A percentile compares a stretch with the other conserved stretches of the same genome.
These are phyloP conservation scores for Porphyrellus cyaneotinctus DNA, from an alignment of 768 basidiomycete species.

Conservation along the genomic window DNA sequence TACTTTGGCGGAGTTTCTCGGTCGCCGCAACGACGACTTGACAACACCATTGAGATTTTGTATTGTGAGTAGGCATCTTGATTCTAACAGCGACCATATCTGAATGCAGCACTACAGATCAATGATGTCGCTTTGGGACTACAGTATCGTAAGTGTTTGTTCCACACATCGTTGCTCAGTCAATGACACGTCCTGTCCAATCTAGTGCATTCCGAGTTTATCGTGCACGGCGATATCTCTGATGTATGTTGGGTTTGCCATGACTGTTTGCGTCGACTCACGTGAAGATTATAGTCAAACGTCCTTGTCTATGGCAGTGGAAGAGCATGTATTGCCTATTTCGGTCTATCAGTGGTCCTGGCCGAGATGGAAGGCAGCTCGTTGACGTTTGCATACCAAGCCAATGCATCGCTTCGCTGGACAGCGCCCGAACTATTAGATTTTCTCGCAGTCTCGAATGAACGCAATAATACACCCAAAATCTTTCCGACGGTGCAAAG, in stretches of 20 bases:
- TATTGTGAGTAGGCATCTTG: constrained; percentile 16
- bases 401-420: constrained; percentile 45
- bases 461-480: not conserved
- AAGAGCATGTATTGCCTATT: constrained; percentile 43
- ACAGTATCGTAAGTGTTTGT: constrained; percentile 21
- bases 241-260: constrained; percentile 20
- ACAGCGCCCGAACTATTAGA: constrained; percentile 42
- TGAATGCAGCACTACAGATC: constrained; percentile 11
- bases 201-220: constrained; percentile 18
- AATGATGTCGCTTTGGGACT: constrained; percentile 26
- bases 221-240: constrained; percentile 28
- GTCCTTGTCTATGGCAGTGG: constrained; percentile 41
- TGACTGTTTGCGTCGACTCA: not conserved
- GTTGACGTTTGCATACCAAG: constrained; percentile 29
- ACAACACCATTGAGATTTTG: constrained; percentile 8
- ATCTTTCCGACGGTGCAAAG: constrained; percentile 23
- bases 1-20: constrained; percentile 22
- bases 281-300: constrained; percentile 33
- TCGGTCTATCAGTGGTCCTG: constrained; percentile 42
- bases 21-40: constrained; percentile 10
- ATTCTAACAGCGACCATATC: not conserved
- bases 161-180: not conserved
- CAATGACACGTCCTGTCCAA: not conserved
- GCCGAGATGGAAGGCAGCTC: constrained; percentile 32
- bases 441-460: not conserved